phyloP scores from a whole-genome alignment of 306 rosid species.

The Inga oerstediana region DNA sequence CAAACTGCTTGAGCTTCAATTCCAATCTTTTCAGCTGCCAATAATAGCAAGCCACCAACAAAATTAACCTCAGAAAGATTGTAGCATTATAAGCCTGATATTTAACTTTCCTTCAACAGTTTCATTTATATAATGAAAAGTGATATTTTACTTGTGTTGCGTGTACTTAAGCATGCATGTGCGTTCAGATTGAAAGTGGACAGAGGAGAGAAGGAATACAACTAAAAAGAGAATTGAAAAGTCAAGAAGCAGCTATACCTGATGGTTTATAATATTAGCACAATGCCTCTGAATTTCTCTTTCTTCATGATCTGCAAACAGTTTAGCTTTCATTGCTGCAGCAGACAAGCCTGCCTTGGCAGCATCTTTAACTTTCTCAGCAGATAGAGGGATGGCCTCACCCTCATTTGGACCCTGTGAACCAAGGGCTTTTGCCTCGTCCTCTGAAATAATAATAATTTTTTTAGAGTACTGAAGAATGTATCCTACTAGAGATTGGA shows the following conservation, averaged over 20 bases:
- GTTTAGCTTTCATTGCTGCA: slow-evolving; percentile 95
- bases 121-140: slow-evolving; percentile 23
- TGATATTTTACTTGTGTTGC: background rate
- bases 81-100: slow-evolving; percentile 24
- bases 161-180: background rate
- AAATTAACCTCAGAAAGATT: slow-evolving; percentile 28
- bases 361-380: slow-evolving; percentile 84
- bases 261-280: slow-evolving; percentile 91
- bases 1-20: slow-evolving; percentile 97
- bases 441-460: slow-evolving; percentile 54
- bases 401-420: slow-evolving; percentile 65
- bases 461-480: slow-evolving; percentile 29
- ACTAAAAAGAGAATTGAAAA: slow-evolving; percentile 13
- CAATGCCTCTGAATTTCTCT: slow-evolving; percentile 99
- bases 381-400: slow-evolving; percentile 56
- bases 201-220: slow-evolving; percentile 10
- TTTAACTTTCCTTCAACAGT: slow-evolving; percentile 29
- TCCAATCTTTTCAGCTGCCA: slow-evolving; percentile 94
- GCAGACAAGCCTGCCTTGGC: slow-evolving; percentile 95
- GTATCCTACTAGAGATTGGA: slow-evolving; percentile 22
- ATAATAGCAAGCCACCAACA: slow-evolving; percentile 35
- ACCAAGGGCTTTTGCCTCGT: slow-evolving; percentile 58
- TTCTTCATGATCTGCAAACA: slow-evolving; percentile 98
- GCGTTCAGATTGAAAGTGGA: slow-evolving; percentile 21
- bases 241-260: slow-evolving; percentile 55